phyloP scores from a whole-genome alignment of 1,284 basidiomycete species.

The Trametes hirsuta region DNA sequence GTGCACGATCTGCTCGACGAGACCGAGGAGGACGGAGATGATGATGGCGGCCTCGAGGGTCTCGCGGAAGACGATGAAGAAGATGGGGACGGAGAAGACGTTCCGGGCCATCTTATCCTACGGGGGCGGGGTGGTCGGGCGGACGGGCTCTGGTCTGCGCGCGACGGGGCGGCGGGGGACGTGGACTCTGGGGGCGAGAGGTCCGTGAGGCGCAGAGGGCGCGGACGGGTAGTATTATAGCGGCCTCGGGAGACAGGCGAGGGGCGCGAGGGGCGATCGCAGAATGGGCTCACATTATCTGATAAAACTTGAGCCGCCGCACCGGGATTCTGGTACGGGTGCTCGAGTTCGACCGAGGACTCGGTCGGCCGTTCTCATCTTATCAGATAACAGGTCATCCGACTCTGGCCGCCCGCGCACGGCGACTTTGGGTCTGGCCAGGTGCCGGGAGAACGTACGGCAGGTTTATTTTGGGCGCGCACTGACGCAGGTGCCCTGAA shows the following conservation, averaged over 20 bases:
- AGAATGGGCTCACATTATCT: slow-evolving; percentile 9
- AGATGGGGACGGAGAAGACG: slow-evolving; percentile 81
- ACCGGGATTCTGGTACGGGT: neutral
- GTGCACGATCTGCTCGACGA: slow-evolving; percentile 79
- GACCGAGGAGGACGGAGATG: slow-evolving; percentile 83
- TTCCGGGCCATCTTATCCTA: slow-evolving; percentile 53
- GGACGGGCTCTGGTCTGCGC: slow-evolving; percentile 11
- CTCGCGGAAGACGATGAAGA: slow-evolving; percentile 91
- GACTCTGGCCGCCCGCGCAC: slow-evolving; percentile 2
- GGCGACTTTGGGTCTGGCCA: slow-evolving; percentile 4
- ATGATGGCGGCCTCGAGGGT: slow-evolving; percentile 89
- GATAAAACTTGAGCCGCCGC: slow-evolving; percentile 2
- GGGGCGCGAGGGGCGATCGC: slow-evolving; percentile 5
- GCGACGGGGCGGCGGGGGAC: slow-evolving; percentile 19
- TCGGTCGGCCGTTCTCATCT: slow-evolving; percentile 20
- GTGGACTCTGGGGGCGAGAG: slow-evolving; percentile 14
- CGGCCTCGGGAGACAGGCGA: slow-evolving; percentile 10
- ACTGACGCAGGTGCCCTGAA: slow-evolving; percentile 15
- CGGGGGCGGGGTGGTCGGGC: neutral
- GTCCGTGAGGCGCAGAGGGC: slow-evolving; percentile 14
- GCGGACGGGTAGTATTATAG: slow-evolving; percentile 18
- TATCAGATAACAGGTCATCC: slow-evolving; percentile 24
- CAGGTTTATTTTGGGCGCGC: slow-evolving; percentile 5
- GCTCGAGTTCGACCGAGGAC: slow-evolving; percentile 1
- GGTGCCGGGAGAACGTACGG: slow-evolving; percentile 14